Conservation (phyloP, 192 early-diverging fungal genomes). For the Gonapodya prolifera region DNA sequence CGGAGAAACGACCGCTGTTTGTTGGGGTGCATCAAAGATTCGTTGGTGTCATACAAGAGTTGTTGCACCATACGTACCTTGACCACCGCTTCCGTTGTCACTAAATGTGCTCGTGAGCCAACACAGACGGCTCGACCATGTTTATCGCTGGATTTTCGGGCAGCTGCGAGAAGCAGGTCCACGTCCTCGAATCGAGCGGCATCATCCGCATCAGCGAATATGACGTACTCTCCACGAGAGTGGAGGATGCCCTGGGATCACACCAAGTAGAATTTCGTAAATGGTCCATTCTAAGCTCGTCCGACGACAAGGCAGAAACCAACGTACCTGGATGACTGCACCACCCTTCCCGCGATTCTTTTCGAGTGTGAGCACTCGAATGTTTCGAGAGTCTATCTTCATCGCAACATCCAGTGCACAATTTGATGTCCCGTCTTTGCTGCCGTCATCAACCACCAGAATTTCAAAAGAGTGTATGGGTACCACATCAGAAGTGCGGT, state of each 20-base stretch:
- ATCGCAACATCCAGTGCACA: slow-evolving; percentile 51
- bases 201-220: slow-evolving; percentile 96
- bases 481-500: neutral
- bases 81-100: slow-evolving; percentile 66
- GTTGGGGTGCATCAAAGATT: neutral
- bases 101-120: slow-evolving; percentile 87
- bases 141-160: slow-evolving; percentile 19
- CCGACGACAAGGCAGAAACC: slow-evolving; percentile 3
- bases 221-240: slow-evolving; percentile 53
- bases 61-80: slow-evolving; percentile 62
- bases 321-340: slow-evolving; percentile 67
- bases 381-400: slow-evolving; percentile 23
- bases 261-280: neutral
- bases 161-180: slow-evolving; percentile 35
- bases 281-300: slow-evolving; percentile 3
- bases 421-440: slow-evolving; percentile 58
- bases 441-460: slow-evolving; percentile 87
- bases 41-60: neutral
- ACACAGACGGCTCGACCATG: slow-evolving; percentile 55
- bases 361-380: slow-evolving; percentile 62
- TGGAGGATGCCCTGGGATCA: slow-evolving; percentile 65
- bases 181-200: slow-evolving; percentile 86
- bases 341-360: slow-evolving; percentile 89
- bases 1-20: slow-evolving; percentile 79
- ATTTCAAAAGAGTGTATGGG: slow-evolving; percentile 62